A percentile compares a stretch with the other conserved stretches of the same genome.
These are phyloP conservation scores for Rhamnella rubrinervis DNA, from an alignment of 331 rosid genomes.

Conservation along the genomic window DNA sequence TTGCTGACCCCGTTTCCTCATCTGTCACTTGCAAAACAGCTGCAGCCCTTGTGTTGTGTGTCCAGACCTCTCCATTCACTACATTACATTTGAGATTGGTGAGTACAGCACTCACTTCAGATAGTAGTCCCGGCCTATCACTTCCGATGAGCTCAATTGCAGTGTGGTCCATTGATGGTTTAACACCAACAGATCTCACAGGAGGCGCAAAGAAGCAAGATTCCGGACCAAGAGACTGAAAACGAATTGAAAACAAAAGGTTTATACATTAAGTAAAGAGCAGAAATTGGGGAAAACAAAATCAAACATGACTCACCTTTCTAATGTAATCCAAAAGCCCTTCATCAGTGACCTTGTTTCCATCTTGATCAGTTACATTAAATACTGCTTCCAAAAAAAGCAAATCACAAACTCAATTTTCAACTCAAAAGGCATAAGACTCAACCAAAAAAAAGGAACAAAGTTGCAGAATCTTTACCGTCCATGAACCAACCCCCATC, in stretches of 20 bases:
- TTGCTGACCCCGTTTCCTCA: conserved; percentile 68
- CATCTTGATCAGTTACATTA: conserved; percentile 88
- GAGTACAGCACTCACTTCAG: conserved; percentile 87
- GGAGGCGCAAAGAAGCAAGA: conserved; percentile 64
- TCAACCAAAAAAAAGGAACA: not conserved
- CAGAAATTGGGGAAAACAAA: conserved; percentile 8
- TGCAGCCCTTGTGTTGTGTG: conserved; percentile 85
- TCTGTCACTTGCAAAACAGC: conserved; percentile 75
- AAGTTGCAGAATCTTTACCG: conserved; percentile 45
- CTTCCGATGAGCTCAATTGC: conserved; percentile 80
- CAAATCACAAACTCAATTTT: conserved; percentile 7
- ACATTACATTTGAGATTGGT: conserved; percentile 84
- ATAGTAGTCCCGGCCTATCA: conserved; percentile 89
- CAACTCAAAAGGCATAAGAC: not conserved
- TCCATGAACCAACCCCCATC: conserved; percentile 99
- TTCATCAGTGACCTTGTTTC: conserved; percentile 83
- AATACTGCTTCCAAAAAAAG: conserved; percentile 57
- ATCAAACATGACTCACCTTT: conserved; percentile 49
- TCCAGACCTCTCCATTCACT: conserved; percentile 89
- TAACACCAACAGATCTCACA: conserved; percentile 75
- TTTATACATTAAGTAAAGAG: not conserved
- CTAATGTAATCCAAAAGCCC: conserved; percentile 69
- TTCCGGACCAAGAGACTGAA: conserved; percentile 87
- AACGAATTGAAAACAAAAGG: conserved; percentile 5
- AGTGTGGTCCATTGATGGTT: conserved; percentile 63